phyloP scores from a whole-genome alignment of 2,329 filamentous ascomycete genomes.

The Rachicladosporium sp. region DNA sequence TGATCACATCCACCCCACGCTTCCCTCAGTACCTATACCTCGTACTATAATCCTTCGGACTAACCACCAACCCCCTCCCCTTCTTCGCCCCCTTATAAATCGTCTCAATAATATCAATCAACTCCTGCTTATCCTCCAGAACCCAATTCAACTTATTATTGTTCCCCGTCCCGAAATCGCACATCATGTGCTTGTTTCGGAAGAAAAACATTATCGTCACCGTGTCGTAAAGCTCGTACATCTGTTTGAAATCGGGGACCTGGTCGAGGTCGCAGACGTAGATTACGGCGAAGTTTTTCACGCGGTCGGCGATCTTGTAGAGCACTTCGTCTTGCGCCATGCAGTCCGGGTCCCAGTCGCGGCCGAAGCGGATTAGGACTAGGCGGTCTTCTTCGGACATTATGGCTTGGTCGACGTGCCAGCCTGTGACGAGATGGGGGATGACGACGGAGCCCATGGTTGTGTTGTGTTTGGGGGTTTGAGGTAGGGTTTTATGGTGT shows the following conservation, averaged over 20 bases:
- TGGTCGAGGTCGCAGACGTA: constrained; percentile 90
- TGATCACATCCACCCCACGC: too few relatives aligned
- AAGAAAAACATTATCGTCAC: constrained; percentile 97
- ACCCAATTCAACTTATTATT: constrained; percentile 99
- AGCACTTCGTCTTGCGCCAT: constrained; percentile 86
- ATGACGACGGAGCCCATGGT: constrained; percentile 76
- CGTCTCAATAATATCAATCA: constrained; percentile 97
- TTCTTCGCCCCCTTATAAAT: constrained; percentile 99
- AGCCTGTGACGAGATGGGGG: constrained; percentile 80
- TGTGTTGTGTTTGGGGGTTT: neutral
- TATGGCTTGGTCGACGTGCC: constrained; percentile 98
- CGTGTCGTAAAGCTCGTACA: constrained; percentile 75
- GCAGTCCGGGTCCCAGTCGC: constrained; percentile 71
- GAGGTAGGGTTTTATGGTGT: neutral
- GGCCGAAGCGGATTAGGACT: constrained; percentile 85
- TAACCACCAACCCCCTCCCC: constrained; percentile 88
- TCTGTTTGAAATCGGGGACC: constrained; percentile 86
- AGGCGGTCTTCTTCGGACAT: constrained; percentile 82
- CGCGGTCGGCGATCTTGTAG: constrained; percentile 81
- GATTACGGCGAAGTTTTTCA: constrained; percentile 87
- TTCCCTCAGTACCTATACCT: constrained; percentile 52
- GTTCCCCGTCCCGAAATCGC: constrained; percentile 93
- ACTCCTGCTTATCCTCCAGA: constrained; percentile 91
- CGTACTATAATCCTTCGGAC: constrained; percentile 74
- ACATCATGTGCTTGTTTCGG: constrained; percentile 98